Conservation (phyloP, 345 rosid species). For the Excoecaria cochinchinensis region DNA sequence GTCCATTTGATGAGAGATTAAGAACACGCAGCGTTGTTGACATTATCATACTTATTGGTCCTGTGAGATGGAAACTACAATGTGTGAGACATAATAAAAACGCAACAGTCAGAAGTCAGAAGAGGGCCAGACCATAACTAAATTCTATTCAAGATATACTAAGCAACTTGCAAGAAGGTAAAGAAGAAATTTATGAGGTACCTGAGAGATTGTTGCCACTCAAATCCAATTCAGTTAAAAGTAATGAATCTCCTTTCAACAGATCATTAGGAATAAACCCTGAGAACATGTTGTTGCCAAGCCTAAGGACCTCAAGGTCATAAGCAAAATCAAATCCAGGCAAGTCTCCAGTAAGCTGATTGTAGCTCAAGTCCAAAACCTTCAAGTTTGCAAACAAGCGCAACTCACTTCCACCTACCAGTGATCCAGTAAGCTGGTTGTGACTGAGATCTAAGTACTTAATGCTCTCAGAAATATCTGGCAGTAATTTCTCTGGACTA, state of each 20-base stretch:
- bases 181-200: constrained; percentile 27
- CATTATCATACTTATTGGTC: constrained; percentile 68
- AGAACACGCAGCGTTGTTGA: constrained; percentile 71
- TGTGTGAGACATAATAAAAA: constrained; percentile 18
- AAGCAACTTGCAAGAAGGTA: constrained; percentile 4
- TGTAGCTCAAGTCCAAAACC: constrained; percentile 91
- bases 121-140: background rate
- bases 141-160: background rate
- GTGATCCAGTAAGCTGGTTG: constrained; percentile 82
- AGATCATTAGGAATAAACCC: constrained; percentile 84
- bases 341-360: constrained; percentile 84
- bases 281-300: constrained; percentile 80
- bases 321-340: constrained; percentile 88
- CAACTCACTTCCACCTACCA: constrained; percentile 58
- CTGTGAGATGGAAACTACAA: constrained; percentile 46
- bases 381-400: constrained; percentile 68
- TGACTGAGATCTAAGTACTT: constrained; percentile 74
- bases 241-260: constrained; percentile 84
- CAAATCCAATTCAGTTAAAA: constrained; percentile 74
- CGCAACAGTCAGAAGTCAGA: background rate
- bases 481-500: constrained; percentile 61
- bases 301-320: constrained; percentile 87
- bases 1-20: constrained; percentile 76
- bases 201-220: constrained; percentile 97
- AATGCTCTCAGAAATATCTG: constrained; percentile 77